Evolutionary conservation across 345 rosid species (phyloP).

Genomic region (Cardamine resedifolia): DNA sequence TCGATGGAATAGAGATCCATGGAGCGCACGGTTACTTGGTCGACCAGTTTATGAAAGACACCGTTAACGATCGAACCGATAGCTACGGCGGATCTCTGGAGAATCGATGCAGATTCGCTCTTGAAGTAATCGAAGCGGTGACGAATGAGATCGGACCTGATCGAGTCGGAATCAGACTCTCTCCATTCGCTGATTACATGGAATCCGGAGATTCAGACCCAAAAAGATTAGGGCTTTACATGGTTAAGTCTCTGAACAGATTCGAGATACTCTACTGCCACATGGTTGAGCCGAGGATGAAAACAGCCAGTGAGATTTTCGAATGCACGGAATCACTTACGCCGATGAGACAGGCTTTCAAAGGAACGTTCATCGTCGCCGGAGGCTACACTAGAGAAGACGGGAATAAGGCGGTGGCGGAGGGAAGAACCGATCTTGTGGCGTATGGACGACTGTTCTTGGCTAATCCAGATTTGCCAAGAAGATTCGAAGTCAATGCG

Average conservation of each 20-base stretch:
- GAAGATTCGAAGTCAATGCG: conserved; percentile 54
- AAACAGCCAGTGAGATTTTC: conserved; percentile 25
- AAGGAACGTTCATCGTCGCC: conserved; percentile 44
- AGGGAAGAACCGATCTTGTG: conserved; percentile 49
- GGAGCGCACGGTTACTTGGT: conserved; percentile 71
- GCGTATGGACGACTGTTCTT: conserved; percentile 59
- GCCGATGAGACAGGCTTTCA: conserved; percentile 43
- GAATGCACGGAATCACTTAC: conserved; percentile 28
- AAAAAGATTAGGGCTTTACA: conserved; percentile 50
- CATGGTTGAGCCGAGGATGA: conserved; percentile 50
- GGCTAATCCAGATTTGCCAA: conserved; percentile 76
- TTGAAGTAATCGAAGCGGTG: conserved; percentile 63
- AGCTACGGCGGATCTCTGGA: conserved; percentile 62
- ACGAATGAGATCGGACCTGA: conserved; percentile 62
- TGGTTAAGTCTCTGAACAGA: conserved; percentile 59
- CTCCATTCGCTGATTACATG: conserved; percentile 54
- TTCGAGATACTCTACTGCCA: conserved; percentile 50
- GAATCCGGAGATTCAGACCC: conserved; percentile 70
- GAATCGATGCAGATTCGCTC: conserved; percentile 64
- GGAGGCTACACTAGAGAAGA: conserved; percentile 45
- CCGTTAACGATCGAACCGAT: conserved; percentile 58
- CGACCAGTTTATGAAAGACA: conserved; percentile 60
- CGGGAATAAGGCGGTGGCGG: conserved; percentile 36
- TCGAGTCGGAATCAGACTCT: conserved; percentile 64
- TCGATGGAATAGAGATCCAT: conserved; percentile 79